Conservation (phyloP, 345 rosid species). For the Gossypium mustelinum region DNA sequence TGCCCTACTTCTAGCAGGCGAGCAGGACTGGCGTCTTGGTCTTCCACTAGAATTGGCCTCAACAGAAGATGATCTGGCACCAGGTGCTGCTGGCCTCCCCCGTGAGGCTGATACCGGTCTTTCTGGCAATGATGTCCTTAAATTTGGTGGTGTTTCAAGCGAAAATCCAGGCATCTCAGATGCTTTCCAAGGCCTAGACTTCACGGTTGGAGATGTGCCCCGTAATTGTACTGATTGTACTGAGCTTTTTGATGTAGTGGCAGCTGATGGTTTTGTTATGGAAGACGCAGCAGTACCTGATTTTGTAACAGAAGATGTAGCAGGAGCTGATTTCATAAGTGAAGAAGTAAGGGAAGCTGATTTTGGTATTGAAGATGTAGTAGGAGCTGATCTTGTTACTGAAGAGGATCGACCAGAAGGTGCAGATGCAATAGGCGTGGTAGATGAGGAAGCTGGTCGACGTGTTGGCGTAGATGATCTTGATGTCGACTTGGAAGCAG, state of each 20-base stretch:
- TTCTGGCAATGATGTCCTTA: constrained; percentile 44
- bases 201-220: constrained; percentile 56
- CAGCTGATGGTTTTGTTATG: constrained; percentile 36
- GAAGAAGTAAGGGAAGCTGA: constrained; percentile 34
- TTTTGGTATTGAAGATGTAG: constrained; percentile 35
- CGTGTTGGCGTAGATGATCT: constrained; percentile 62
- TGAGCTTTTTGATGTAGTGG: constrained; percentile 26
- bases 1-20: constrained; percentile 60
- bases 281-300: constrained; percentile 35
- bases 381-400: constrained; percentile 9
- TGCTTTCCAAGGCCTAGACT: constrained; percentile 38
- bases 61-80: constrained; percentile 36
- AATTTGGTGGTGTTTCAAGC: constrained; percentile 54
- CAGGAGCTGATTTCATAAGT: constrained; percentile 40
- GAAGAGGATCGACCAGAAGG: constrained; percentile 39
- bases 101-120: constrained; percentile 58
- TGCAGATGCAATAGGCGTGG: constrained; percentile 33
- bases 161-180: constrained; percentile 53
- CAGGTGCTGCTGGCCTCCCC: constrained; percentile 50
- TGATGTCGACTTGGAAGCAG: constrained; percentile 36
- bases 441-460: constrained; percentile 43
- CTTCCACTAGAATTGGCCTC: constrained; percentile 43
- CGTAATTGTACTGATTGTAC: constrained; percentile 46
- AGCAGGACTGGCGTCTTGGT: constrained; percentile 56
- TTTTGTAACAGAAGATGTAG: constrained; percentile 38